These are phyloP conservation scores for Cerrena zonata DNA, from an alignment of 1,284 basidiomycete genomes.

Conservation along the genomic window DNA sequence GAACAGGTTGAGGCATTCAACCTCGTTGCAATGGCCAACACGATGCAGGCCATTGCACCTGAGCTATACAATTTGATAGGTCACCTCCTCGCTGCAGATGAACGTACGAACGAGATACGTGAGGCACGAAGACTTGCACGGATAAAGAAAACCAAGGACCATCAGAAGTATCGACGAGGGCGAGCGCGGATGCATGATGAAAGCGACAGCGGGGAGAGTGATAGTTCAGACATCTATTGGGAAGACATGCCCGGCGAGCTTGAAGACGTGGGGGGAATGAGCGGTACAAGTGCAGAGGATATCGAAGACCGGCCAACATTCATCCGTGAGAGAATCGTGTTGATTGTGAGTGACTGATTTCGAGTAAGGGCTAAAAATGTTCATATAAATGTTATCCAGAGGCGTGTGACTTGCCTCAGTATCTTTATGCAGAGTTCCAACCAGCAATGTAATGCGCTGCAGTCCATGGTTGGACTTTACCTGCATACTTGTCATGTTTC, in stretches of 20 bases:
- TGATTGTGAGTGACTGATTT: not conserved
- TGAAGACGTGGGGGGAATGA: no score
- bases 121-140: not conserved
- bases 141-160: not conserved
- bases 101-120: not conserved
- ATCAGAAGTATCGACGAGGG: not conserved
- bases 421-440: not conserved
- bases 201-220: not conserved
- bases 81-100: not conserved
- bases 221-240: no score
- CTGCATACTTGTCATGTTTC: not conserved
- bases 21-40: not conserved
- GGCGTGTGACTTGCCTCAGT: not conserved
- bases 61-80: not conserved
- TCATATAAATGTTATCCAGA: not conserved
- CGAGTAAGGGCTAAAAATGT: not conserved
- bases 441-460: not conserved
- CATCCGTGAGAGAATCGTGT: not conserved
- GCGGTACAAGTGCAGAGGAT: not conserved
- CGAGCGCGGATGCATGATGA: not conserved
- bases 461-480: not conserved
- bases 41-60: not conserved
- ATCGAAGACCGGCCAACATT: no score
- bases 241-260: no score
- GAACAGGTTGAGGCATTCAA: not conserved